Percentiles rank a stretch among this genome's conserved stretches.
These are phyloP conservation scores for Conringia planisiliqua DNA, from an alignment of 345 rosid species.

Conservation along the genomic window DNA sequence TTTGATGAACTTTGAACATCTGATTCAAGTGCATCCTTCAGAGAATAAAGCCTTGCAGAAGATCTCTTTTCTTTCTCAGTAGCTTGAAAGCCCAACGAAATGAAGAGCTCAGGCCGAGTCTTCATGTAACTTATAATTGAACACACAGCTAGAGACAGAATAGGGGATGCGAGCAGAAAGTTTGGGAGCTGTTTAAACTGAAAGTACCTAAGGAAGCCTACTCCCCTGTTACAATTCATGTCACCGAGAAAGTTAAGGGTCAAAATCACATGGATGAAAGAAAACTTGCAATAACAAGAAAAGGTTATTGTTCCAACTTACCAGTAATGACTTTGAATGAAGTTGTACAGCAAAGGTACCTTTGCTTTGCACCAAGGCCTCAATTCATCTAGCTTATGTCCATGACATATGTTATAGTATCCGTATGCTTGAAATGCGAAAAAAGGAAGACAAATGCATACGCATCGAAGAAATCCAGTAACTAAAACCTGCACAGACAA, in stretches of 20 bases:
- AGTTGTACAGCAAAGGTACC: conserved; percentile 74
- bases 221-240: conserved; percentile 55
- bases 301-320: conserved; percentile 28
- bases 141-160: conserved; percentile 64
- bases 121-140: conserved; percentile 56
- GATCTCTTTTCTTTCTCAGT: conserved; percentile 42
- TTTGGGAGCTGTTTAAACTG: conserved; percentile 84
- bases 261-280: not conserved
- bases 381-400: conserved; percentile 44
- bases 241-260: not conserved
- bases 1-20: conserved; percentile 10
- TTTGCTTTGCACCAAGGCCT: conserved; percentile 90
- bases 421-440: conserved; percentile 81
- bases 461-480: conserved; percentile 54
- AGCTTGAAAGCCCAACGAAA: conserved; percentile 68
- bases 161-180: conserved; percentile 93
- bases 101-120: conserved; percentile 45
- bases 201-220: conserved; percentile 88
- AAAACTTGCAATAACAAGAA: conserved; percentile 8
- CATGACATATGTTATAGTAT: conserved; percentile 67
- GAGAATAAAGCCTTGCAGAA: conserved; percentile 34
- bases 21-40: conserved; percentile 19
- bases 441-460: conserved; percentile 67
- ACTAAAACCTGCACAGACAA: conserved; percentile 54
- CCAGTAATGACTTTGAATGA: conserved; percentile 90